Conservation (phyloP, 495 filamentous ascomycete genomes). For the Cercophora sp. region DNA sequence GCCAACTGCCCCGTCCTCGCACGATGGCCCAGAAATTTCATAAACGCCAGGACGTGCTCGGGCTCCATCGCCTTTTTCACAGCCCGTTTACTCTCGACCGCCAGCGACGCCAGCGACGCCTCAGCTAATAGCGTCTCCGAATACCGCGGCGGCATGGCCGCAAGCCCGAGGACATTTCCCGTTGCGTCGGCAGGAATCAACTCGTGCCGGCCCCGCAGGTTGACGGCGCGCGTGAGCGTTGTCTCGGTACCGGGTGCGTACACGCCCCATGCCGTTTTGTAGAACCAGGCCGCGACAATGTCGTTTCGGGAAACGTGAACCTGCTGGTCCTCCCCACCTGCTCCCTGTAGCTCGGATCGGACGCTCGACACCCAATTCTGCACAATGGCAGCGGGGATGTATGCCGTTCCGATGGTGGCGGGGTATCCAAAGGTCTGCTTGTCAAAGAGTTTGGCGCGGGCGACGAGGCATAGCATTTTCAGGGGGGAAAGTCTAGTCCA, state of each 20-base stretch:
- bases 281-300: neutral
- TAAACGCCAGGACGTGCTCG: neutral
- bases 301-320: neutral
- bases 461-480: neutral
- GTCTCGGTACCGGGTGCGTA: neutral
- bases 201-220: neutral
- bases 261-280: neutral
- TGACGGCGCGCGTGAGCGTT: neutral
- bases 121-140: neutral
- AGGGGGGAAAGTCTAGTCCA: neutral
- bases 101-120: neutral
- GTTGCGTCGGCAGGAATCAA: neutral
- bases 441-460: neutral
- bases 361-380: neutral
- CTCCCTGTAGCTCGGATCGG: neutral
- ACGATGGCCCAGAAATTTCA: neutral
- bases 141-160: neutral
- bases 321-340: neutral
- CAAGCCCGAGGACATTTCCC: neutral
- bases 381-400: neutral
- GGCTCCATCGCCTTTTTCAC: neutral
- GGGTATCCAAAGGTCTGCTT: neutral
- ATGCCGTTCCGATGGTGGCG: neutral
- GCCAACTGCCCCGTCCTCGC: conserved; percentile 1
- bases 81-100: neutral